Base-by-base conservation (phyloP, 176 grass and related monocot genomes). In the Puya raimondii region DNA sequence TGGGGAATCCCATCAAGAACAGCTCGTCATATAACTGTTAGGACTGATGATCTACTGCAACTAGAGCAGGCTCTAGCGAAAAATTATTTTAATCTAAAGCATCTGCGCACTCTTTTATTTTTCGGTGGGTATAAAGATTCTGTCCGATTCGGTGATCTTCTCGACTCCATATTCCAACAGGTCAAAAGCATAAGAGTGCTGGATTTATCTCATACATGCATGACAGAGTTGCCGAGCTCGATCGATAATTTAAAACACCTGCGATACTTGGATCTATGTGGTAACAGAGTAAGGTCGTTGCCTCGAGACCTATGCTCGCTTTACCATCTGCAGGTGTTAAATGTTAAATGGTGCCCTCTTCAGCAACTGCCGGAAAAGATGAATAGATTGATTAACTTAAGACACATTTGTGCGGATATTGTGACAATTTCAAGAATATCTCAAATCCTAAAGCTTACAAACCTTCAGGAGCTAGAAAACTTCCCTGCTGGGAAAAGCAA, bases 311-410 rank as follows among this genome's bases (percentile, higher is more conserved):
- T 80, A 2, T 80, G 57, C 11, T 66, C 26, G 21, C 77, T 85
- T 80, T 76, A 85, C 15, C 77, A 68, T 16, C 66, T 80, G 27
- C 64, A 85, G 51, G 59, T 75, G 14, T 73, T 85, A 27, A 70
- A 77, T 3, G 23, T 85, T 65, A 23, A 63, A 33, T 50, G 50
- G 18, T 64, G 42, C 66, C 15, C 29, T 53, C 49, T 27, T 27
- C 50, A 22, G 3, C 0, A 18, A n/a, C 63, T 71, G n/a, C 59
- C 54, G 13, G 69, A 57, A 48, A 47, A 12, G 11, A 26, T 85
- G 23, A 71, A 53, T 66, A 80, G 63, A 50, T 64, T 85, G 10
- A 64, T 80, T 12, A 84, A 75, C 54, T 73, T 84, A 5, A 67
- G 71, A 0, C 76, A 75, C 66, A 74, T 84, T 4, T 51, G 72